Percentiles rank a stretch among this genome's conserved stretches.
phyloP scores from a whole-genome alignment of 345 rosid genomes.

The Murraya paniculata region DNA sequence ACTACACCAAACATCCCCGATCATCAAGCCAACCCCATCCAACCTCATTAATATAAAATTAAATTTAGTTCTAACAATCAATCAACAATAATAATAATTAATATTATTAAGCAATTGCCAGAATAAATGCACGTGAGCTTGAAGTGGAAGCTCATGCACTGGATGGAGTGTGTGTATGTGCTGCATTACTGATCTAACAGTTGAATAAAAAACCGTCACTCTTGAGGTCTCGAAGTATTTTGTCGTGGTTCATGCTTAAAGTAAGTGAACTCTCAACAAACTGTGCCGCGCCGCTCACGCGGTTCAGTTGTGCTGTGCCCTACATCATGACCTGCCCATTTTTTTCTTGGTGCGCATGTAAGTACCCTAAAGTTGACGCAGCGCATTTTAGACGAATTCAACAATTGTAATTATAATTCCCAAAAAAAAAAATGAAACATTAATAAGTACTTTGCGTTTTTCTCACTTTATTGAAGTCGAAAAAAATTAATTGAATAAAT shows the following conservation, averaged over 20 bases:
- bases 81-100: background rate
- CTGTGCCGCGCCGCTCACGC: constrained; percentile 17
- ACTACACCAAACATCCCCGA: background rate
- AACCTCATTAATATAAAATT: background rate
- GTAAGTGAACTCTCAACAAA: constrained; percentile 12
- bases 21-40: background rate
- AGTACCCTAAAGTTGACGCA: background rate
- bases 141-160: background rate
- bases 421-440: too few relatives aligned
- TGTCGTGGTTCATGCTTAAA: constrained; percentile 11
- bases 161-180: background rate
- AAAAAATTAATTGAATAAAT: constrained; percentile 21
- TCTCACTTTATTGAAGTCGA: background rate
- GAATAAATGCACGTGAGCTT: background rate
- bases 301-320: background rate
- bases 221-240: background rate
- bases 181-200: background rate
- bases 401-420: background rate
- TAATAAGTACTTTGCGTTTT: background rate
- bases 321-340: background rate
- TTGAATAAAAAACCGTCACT: background rate
- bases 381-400: constrained; percentile 8
- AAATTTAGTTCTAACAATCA: background rate
- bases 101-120: background rate
- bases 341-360: background rate